A percentile compares a stretch with the other conserved stretches of the same genome.
Evolutionary conservation across 2,329 filamentous ascomycete species (phyloP).

Genomic region (Diaporthe ilicicola): DNA sequence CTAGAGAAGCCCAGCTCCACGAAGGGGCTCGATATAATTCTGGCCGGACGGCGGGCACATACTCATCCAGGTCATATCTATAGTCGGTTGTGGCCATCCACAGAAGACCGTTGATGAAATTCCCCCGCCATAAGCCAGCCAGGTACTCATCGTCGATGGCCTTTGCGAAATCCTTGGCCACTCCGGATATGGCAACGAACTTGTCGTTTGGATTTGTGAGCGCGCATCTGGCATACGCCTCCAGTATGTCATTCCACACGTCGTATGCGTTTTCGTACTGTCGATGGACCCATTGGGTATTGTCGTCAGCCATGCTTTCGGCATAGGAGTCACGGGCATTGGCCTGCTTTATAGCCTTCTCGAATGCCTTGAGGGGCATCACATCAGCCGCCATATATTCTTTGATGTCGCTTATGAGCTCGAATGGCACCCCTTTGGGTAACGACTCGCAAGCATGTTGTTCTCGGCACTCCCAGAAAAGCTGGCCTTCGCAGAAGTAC

Average conservation of each 20-base stretch:
- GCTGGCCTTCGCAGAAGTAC: slow-evolving; percentile 16
- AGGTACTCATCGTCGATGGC: slow-evolving; percentile 25
- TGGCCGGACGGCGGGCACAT: background rate
- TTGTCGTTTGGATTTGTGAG: slow-evolving; percentile 26
- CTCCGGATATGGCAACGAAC: slow-evolving; percentile 26
- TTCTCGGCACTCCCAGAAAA: slow-evolving; percentile 31
- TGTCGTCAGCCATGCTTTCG: background rate
- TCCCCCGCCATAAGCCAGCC: slow-evolving; percentile 23
- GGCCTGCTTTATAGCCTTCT: background rate
- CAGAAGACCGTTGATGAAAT: slow-evolving; percentile 22
- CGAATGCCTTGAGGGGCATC: slow-evolving; percentile 11
- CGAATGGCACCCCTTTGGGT: background rate
- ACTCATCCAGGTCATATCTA: fast-evolving
- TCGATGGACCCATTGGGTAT: fast-evolving
- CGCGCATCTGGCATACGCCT: slow-evolving; percentile 3
- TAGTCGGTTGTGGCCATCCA: background rate
- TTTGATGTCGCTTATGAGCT: background rate
- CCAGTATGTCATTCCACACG: slow-evolving; percentile 23
- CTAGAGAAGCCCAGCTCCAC: slow-evolving; percentile 31
- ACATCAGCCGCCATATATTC: background rate
- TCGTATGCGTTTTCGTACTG: slow-evolving; percentile 10
- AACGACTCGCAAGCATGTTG: slow-evolving; percentile 26
- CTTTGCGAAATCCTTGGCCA: slow-evolving; percentile 18
- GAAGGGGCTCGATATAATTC: slow-evolving; percentile 15
- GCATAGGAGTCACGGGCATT: background rate